phyloP scores from a whole-genome alignment of 805 yeast genomes.

The Hanseniaspora lindneri region DNA sequence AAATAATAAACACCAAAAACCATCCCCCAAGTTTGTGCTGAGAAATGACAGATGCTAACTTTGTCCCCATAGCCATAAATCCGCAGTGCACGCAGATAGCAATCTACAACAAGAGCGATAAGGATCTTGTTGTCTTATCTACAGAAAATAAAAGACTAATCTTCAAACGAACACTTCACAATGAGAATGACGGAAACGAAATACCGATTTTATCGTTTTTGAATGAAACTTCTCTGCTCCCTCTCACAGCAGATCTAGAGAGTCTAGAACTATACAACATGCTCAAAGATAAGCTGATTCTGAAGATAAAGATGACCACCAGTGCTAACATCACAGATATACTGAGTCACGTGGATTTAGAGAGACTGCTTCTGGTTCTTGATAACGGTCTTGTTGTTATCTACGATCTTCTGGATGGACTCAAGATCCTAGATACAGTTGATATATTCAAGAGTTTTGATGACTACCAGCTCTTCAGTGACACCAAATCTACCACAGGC shows the following conservation, averaged over 20 bases:
- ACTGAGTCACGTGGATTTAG: slow-evolving; percentile 6
- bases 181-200: neutral
- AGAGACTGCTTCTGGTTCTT: slow-evolving; percentile 5
- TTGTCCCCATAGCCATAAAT: slow-evolving; percentile 8
- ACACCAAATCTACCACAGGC: neutral
- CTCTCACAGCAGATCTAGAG: slow-evolving; percentile 1
- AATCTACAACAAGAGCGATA: neutral
- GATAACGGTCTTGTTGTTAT: slow-evolving; percentile 9
- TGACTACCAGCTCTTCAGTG: slow-evolving; percentile 13
- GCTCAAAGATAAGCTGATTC: slow-evolving; percentile 11
- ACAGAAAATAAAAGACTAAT: slow-evolving; percentile 13
- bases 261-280: slow-evolving; percentile 12
- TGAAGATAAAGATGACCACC: slow-evolving; percentile 8
- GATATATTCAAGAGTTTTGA: slow-evolving; percentile 15
- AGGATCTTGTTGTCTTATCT: neutral
- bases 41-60: neutral
- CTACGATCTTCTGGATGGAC: slow-evolving; percentile 13
- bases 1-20: neutral
- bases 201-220: slow-evolving; percentile 3
- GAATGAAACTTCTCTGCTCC: slow-evolving; percentile 13
- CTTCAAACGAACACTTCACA: neutral
- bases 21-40: neutral
- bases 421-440: slow-evolving; percentile 6
- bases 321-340: slow-evolving; percentile 3
- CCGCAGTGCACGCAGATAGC: slow-evolving; percentile 11